These are phyloP conservation scores for Colletotrichum tropicale DNA, from an alignment of 2,329 filamentous ascomycete species.

Conservation along the genomic window DNA sequence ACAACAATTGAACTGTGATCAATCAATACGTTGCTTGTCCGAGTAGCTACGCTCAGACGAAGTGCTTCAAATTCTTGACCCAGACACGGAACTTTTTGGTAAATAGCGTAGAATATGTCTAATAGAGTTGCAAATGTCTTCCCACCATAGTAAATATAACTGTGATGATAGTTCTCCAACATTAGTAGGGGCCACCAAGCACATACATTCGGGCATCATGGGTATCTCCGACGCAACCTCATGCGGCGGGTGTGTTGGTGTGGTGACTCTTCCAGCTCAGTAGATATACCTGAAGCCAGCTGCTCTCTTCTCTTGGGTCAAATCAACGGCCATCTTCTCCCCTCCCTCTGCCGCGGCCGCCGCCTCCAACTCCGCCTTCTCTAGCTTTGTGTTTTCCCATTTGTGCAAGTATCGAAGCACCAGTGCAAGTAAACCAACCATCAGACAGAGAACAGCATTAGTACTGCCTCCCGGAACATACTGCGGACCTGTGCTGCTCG, in stretches of 20 bases:
- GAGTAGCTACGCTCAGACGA: neutral
- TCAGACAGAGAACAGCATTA: slow-evolving; percentile 65
- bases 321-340: neutral
- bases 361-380: slow-evolving; percentile 42
- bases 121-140: neutral
- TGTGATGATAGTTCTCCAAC: neutral
- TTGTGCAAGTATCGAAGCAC: slow-evolving; percentile 57
- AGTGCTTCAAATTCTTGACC: neutral
- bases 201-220: neutral
- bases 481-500: slow-evolving; percentile 41
- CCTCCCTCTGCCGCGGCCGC: slow-evolving; percentile 21
- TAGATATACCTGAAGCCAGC: slow-evolving; percentile 34
- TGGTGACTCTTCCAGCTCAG: slow-evolving; percentile 8
- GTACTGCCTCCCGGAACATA: slow-evolving; percentile 61
- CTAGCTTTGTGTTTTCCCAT: slow-evolving; percentile 66
- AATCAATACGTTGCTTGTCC: neutral
- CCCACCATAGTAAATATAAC: neutral
- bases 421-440: slow-evolving; percentile 61
- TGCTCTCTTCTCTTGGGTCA: slow-evolving; percentile 21
- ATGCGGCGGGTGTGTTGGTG: neutral
- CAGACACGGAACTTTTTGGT: neutral
- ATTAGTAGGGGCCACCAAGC: neutral
- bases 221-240: neutral
- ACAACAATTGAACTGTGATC: neutral
- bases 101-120: neutral